A percentile compares a stretch with the other conserved stretches of the same genome.
Evolutionary conservation across 1,284 basidiomycete genomes (phyloP).

Genomic region (Takashimella tepidaria): DNA sequence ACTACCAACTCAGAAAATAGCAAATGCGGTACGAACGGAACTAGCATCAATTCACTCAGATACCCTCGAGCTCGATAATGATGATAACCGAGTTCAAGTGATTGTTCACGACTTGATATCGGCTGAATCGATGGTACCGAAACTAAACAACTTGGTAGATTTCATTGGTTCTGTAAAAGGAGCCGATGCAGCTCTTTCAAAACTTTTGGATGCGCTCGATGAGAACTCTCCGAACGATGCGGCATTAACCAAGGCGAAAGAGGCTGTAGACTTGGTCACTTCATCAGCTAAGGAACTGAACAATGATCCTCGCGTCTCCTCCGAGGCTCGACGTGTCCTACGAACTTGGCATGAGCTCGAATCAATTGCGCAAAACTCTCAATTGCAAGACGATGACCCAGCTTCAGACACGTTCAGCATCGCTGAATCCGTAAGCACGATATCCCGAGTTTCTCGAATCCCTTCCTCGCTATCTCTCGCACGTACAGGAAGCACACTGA

Average conservation of each 20-base stretch:
- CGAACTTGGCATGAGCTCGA: constrained; percentile 4
- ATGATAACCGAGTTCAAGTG: background rate
- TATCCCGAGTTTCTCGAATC: background rate
- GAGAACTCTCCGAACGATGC: background rate
- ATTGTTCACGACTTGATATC: background rate
- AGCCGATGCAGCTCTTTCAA: background rate
- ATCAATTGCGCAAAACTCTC: constrained; percentile 18
- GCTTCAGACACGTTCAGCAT: background rate
- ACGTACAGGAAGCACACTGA: background rate
- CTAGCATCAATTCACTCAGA: background rate
- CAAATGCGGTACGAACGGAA: background rate
- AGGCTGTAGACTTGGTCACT: background rate
- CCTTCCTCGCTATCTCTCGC: background rate
- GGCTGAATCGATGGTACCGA: background rate
- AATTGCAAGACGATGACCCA: background rate
- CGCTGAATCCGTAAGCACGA: background rate
- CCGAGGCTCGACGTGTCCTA: background rate
- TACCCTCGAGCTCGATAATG: background rate
- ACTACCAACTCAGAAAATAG: background rate
- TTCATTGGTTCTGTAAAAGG: background rate
- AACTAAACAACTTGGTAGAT: background rate
- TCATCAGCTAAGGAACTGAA: background rate
- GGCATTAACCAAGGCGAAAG: background rate
- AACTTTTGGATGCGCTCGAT: background rate
- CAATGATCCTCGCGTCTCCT: background rate